Percentiles rank a stretch among this genome's conserved stretches.
Evolutionary conservation across 169 alveolate genomes (phyloP).

Genomic region (Plasmodium gallinaceum): DNA sequence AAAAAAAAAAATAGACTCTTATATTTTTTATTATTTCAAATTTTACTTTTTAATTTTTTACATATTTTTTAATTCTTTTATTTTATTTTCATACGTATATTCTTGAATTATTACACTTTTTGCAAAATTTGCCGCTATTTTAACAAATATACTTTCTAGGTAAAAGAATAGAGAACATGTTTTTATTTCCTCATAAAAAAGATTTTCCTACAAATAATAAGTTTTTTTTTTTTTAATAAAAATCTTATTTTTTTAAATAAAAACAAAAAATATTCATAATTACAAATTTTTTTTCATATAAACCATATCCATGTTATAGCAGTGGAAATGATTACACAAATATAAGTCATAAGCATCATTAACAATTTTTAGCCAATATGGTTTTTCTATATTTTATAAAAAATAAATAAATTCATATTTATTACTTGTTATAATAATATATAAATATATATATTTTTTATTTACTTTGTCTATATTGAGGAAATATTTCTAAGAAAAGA

Average conservation of each 20-base stretch:
- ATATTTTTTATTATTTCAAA: no score
- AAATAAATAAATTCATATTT: neutral
- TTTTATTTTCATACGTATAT: constrained; percentile 37
- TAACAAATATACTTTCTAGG: constrained; percentile 36
- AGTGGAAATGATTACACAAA: constrained; percentile 34
- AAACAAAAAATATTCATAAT: neutral
- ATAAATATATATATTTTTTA: neutral
- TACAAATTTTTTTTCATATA: neutral
- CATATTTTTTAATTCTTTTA: neutral
- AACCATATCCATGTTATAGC: neutral
- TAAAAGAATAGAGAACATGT: constrained; percentile 47
- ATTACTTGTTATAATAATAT: neutral
- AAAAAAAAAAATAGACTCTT: neutral
- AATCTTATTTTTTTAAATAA: neutral
- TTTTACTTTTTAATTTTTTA: neutral
- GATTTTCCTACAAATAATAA: constrained; percentile 22
- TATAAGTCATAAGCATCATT: constrained; percentile 42
- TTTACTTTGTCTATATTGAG: constrained; percentile 33
- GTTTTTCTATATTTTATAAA: neutral
- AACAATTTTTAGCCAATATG: constrained; percentile 31
- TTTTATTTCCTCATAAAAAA: constrained; percentile 48
- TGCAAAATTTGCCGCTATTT: constrained; percentile 40
- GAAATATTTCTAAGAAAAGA: constrained; percentile 14
- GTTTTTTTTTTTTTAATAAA: neutral
- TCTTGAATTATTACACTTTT: constrained; percentile 59